These are phyloP conservation scores for Thalia dealbata DNA, from an alignment of 176 grass and related monocot species.

Conservation along the genomic window DNA sequence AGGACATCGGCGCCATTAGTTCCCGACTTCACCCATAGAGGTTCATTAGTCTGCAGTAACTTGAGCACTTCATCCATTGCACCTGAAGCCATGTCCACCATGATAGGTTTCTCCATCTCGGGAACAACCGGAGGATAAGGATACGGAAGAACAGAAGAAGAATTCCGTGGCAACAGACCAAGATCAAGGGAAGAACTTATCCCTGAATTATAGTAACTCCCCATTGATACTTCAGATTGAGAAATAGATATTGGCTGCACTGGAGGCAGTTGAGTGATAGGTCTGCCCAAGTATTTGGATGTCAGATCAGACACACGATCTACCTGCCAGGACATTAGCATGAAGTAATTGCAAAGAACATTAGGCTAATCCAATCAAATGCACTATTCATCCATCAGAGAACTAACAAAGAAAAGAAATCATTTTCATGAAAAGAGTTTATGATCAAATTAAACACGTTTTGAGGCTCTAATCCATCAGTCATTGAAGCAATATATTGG, in stretches of 20 bases:
- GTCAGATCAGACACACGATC: constrained; percentile 61
- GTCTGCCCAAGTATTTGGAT: constrained; percentile 74
- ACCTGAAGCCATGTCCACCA: constrained; percentile 45
- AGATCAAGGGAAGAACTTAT: constrained; percentile 49
- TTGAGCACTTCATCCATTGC: constrained; percentile 80
- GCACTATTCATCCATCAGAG: too few relatives aligned
- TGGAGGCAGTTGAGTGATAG: constrained; percentile 57
- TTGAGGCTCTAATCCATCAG: too few relatives aligned
- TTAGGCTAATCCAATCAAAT: not conserved
- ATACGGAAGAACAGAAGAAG: constrained; percentile 39
- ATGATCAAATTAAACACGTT: too few relatives aligned
- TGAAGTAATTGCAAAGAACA: constrained; percentile 7
- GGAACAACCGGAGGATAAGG: constrained; percentile 10
- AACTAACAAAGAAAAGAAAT: too few relatives aligned
- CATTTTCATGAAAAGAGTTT: too few relatives aligned
- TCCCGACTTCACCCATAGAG: constrained; percentile 42
- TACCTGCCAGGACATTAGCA: constrained; percentile 33
- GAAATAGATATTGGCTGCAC: constrained; percentile 26
- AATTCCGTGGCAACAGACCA: constrained; percentile 42
- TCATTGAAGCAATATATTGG: too few relatives aligned
- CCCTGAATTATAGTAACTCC: constrained; percentile 13
- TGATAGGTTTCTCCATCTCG: constrained; percentile 60
- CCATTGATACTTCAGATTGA: constrained; percentile 48
- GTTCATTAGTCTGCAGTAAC: constrained; percentile 53
- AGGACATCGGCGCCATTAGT: constrained; percentile 35